These are phyloP conservation scores for Dendryphion nanum DNA, from an alignment of 2,329 filamentous ascomycete genomes.

Conservation along the genomic window DNA sequence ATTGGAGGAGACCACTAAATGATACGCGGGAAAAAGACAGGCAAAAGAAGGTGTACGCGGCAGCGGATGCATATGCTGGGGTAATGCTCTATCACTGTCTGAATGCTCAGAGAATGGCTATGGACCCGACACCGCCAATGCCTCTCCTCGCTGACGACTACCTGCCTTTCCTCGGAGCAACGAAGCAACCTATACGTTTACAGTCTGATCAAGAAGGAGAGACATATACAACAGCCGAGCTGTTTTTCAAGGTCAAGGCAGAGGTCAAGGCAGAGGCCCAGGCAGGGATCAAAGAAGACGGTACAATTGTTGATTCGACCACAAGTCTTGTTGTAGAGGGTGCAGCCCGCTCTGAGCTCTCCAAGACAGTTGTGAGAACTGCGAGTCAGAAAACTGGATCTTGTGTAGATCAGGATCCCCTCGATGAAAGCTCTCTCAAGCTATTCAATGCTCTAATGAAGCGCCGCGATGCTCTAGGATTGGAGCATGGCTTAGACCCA, in stretches of 20 bases:
- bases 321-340: neutral
- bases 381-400: neutral
- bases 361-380: neutral
- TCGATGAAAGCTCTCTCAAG: neutral
- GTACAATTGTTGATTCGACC: neutral
- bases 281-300: conserved; percentile 9
- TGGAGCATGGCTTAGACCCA: neutral
- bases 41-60: conserved; percentile 71
- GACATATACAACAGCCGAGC: neutral
- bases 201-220: neutral
- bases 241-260: conserved; percentile 1
- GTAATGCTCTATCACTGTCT: conserved; percentile 72
- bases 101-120: conserved; percentile 59
- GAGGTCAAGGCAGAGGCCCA: neutral
- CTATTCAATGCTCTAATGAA: neutral
- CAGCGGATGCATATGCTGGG: conserved; percentile 82
- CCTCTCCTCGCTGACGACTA: conserved; percentile 66
- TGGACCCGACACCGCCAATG: conserved; percentile 67
- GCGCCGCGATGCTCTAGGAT: neutral
- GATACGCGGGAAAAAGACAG: conserved; percentile 20
- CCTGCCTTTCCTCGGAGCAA: conserved; percentile 18
- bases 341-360: neutral
- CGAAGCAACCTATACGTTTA: neutral
- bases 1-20: conserved; percentile 68
- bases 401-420: conserved; percentile 2